Percentiles rank a stretch among this genome's conserved stretches.
phyloP scores from a whole-genome alignment of 2,329 filamentous ascomycete genomes.

The Microsporum canis region DNA sequence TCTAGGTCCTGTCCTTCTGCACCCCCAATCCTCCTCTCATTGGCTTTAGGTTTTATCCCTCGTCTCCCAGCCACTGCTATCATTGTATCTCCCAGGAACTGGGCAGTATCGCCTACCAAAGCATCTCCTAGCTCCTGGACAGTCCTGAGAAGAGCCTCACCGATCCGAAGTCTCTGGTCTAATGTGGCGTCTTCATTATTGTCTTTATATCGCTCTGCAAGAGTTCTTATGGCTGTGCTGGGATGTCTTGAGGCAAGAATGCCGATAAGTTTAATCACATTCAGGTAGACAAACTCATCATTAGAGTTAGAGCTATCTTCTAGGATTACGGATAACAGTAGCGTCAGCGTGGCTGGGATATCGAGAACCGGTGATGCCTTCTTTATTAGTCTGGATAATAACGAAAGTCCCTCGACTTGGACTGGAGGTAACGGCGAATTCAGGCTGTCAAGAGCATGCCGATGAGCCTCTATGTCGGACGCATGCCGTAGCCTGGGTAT shows the following conservation, averaged over 20 bases:
- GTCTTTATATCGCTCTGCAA: constrained; percentile 33
- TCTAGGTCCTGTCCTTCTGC: constrained; percentile 19
- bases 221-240: constrained; percentile 30
- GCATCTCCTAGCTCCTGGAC: constrained; percentile 32
- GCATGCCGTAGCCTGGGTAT: constrained; percentile 17
- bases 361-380: constrained; percentile 34
- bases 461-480: constrained; percentile 31
- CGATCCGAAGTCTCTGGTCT: constrained; percentile 33
- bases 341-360: constrained; percentile 31
- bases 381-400: constrained; percentile 30
- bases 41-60: constrained; percentile 27
- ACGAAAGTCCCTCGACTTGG: constrained; percentile 34
- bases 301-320: constrained; percentile 26
- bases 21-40: constrained; percentile 22
- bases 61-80: constrained; percentile 31
- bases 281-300: constrained; percentile 36
- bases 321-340: constrained; percentile 31
- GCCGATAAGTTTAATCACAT: constrained; percentile 33
- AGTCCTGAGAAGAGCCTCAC: constrained; percentile 32
- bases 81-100: constrained; percentile 30
- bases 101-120: constrained; percentile 28
- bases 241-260: constrained; percentile 32
- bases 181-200: constrained; percentile 26
- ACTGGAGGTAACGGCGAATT: constrained; percentile 32
- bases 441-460: constrained; percentile 31